These are phyloP conservation scores for Hypoxylon sp. DNA, from an alignment of 2,329 filamentous ascomycete species.

Conservation along the genomic window DNA sequence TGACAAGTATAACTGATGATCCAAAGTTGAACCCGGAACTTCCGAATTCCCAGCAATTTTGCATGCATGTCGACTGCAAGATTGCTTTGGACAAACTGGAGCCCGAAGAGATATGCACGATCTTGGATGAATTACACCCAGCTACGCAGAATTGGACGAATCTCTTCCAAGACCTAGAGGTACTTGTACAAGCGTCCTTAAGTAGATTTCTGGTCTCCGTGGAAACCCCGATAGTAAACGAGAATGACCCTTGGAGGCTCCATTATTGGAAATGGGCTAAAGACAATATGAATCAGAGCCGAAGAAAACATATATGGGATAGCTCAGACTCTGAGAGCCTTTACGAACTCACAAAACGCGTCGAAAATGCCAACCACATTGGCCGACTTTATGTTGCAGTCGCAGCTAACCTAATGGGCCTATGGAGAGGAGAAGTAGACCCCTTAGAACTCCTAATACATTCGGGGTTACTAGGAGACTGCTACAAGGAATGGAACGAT, in stretches of 20 bases:
- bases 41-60: constrained; percentile 29
- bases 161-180: constrained; percentile 24
- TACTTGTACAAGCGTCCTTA: constrained; percentile 21
- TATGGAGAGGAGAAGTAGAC: constrained; percentile 12
- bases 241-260: constrained; percentile 13
- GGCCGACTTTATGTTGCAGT: constrained; percentile 22
- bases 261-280: constrained; percentile 31
- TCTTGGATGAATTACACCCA: constrained; percentile 11
- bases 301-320: background rate
- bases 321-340: background rate
- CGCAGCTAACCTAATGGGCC: constrained; percentile 16
- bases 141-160: background rate
- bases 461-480: constrained; percentile 12
- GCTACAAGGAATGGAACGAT: constrained; percentile 12
- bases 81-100: constrained; percentile 19
- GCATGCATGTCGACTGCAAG: constrained; percentile 34
- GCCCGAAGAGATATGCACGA: background rate
- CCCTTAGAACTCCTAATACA: constrained; percentile 21
- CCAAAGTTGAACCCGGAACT: background rate
- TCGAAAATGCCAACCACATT: constrained; percentile 11
- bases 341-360: constrained; percentile 1
- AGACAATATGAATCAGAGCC: constrained; percentile 22
- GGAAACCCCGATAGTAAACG: background rate
- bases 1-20: constrained; percentile 16
- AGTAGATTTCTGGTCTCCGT: background rate